phyloP scores from a whole-genome alignment of 768 basidiomycete genomes.

The Imleria badia region DNA sequence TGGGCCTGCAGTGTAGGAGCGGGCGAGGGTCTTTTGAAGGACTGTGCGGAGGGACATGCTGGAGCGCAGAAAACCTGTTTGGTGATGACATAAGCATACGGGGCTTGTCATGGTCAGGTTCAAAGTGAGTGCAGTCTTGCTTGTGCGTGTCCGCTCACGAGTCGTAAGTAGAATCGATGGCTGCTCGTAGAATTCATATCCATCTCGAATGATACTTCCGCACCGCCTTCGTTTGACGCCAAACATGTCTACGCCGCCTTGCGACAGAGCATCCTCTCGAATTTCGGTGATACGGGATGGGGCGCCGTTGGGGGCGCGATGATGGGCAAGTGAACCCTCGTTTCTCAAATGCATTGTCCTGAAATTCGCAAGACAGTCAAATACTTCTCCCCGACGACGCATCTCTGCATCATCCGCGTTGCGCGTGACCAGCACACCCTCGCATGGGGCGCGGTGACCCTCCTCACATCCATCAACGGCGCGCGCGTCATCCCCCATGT shows the following conservation, averaged over 20 bases:
- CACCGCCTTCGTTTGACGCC: slow-evolving; percentile 43
- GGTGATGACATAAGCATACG: slow-evolving; percentile 11
- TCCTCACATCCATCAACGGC: slow-evolving; percentile 64
- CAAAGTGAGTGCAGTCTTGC: slow-evolving; percentile 42
- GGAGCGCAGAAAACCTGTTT: no score
- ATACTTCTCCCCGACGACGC: slow-evolving; percentile 83
- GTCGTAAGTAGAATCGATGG: slow-evolving; percentile 72
- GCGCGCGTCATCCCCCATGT: slow-evolving; percentile 68
- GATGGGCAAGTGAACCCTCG: slow-evolving; percentile 46
- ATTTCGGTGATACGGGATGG: slow-evolving; percentile 89
- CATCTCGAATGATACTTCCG: slow-evolving; percentile 25
- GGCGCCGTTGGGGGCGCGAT: slow-evolving; percentile 73
- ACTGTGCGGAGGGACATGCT: background rate
- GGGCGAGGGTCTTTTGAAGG: slow-evolving; percentile 8
- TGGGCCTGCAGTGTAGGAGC: slow-evolving; percentile 7
- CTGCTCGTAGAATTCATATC: slow-evolving; percentile 81
- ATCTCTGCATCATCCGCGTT: slow-evolving; percentile 83
- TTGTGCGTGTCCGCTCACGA: background rate
- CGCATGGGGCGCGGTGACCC: slow-evolving; percentile 77
- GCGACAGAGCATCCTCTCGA: slow-evolving; percentile 62
- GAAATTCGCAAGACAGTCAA: slow-evolving; percentile 54
- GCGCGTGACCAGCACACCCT: slow-evolving; percentile 77
- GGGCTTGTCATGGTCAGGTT: slow-evolving; percentile 64
- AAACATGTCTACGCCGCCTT: slow-evolving; percentile 69
- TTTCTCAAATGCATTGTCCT: background rate